phyloP scores from a whole-genome alignment of 1,284 basidiomycete species.

The Boletus mariae region DNA sequence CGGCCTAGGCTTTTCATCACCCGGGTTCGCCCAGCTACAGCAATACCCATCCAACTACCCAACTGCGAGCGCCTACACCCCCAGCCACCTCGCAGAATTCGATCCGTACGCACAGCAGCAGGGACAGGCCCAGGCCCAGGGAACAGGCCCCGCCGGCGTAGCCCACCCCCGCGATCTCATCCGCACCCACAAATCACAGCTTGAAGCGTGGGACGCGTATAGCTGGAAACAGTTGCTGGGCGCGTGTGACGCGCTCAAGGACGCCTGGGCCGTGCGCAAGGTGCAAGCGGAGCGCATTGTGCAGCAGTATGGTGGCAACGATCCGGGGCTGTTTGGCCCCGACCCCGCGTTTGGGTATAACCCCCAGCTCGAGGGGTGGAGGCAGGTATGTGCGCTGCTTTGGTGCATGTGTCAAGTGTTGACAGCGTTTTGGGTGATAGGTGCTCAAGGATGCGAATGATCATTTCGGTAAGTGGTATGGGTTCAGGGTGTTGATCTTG shows the following conservation, averaged over 20 bases:
- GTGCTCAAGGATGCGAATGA: constrained; percentile 49
- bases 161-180: constrained; percentile 56
- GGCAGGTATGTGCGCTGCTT: constrained; percentile 35
- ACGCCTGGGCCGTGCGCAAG: constrained; percentile 49
- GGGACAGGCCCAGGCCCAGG: not conserved
- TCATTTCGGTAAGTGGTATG: constrained; percentile 41
- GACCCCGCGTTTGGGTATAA: constrained; percentile 28
- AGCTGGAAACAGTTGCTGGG: constrained; percentile 57
- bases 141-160: constrained; percentile 28
- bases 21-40: constrained; percentile 27
- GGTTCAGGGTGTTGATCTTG: not conserved
- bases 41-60: constrained; percentile 24
- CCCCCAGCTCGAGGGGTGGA: constrained; percentile 43
- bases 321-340: constrained; percentile 24
- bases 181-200: constrained; percentile 47
- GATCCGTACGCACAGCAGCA: constrained; percentile 44
- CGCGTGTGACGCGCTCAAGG: constrained; percentile 50
- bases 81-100: constrained; percentile 46
- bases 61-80: constrained; percentile 16
- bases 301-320: constrained; percentile 36
- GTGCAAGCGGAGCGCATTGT: constrained; percentile 43
- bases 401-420: not conserved
- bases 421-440: constrained; percentile 26
- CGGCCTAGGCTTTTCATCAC: constrained; percentile 27
- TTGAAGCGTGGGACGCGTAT: constrained; percentile 56